Percentiles rank a stretch among this genome's conserved stretches.
Evolutionary conservation across 306 rosid genomes (phyloP).

Genomic region (Styphnolobium japonicum): DNA sequence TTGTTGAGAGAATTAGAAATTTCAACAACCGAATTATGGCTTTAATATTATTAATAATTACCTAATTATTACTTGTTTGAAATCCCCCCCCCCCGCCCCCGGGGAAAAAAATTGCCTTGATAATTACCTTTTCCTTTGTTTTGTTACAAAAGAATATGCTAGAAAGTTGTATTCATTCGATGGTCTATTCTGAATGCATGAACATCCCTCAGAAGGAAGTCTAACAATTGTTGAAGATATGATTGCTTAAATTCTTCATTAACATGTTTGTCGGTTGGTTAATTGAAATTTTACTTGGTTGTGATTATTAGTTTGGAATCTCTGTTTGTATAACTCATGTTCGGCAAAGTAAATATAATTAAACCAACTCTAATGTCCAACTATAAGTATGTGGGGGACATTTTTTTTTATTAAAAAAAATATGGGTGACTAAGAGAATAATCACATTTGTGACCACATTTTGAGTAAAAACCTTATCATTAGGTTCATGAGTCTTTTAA

Average conservation of each 20-base stretch:
- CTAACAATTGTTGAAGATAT: background rate
- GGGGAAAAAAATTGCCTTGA: background rate
- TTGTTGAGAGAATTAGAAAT: slow-evolving; percentile 13
- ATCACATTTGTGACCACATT: too few species aligned
- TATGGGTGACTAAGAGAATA: too few species aligned
- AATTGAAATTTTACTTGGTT: background rate
- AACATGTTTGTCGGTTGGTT: background rate
- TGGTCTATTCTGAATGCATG: background rate
- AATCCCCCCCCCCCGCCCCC: too few species aligned
- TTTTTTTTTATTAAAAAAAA: too few species aligned
- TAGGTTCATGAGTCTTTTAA: too few species aligned
- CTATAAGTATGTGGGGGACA: too few species aligned
- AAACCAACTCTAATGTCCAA: too few species aligned
- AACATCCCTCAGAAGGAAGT: background rate
- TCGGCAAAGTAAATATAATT: too few species aligned
- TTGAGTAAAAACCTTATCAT: too few species aligned
- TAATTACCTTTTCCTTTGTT: background rate
- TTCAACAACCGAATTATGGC: slow-evolving; percentile 34
- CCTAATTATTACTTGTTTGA: slow-evolving; percentile 16
- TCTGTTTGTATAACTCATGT: too few species aligned
- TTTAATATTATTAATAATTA: background rate
- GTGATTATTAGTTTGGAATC: background rate
- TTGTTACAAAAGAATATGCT: background rate
- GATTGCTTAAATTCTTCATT: background rate
- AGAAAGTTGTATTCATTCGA: background rate